Percentiles rank a stretch among this genome's conserved stretches.
These are phyloP conservation scores for Phytophthora cactorum DNA, from an alignment of 352 stramenopile genomes.

Conservation along the genomic window DNA sequence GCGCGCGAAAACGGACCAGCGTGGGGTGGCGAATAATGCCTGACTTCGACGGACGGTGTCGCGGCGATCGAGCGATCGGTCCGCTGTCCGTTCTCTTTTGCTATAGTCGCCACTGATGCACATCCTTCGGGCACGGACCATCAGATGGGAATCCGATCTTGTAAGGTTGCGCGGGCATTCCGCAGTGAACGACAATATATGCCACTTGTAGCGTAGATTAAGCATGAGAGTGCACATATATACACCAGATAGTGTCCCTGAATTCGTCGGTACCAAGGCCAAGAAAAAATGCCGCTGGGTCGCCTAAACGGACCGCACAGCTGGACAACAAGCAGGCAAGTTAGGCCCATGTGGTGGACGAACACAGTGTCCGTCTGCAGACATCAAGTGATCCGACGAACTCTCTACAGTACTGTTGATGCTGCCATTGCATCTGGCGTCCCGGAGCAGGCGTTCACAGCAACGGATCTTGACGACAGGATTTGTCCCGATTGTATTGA, in stretches of 20 bases:
- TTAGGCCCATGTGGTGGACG: not conserved
- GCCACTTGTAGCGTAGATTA: too few species aligned
- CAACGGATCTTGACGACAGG: slow-evolving; percentile 22
- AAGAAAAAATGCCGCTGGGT: slow-evolving; percentile 1
- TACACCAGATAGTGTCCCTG: too few species aligned
- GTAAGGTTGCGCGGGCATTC: slow-evolving; percentile 6
- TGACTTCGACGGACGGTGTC: not conserved
- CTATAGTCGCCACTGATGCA: slow-evolving; percentile 29
- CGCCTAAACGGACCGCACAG: not conserved
- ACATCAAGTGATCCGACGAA: slow-evolving; percentile 7
- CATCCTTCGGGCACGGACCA: slow-evolving; percentile 4
- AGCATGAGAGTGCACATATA: too few species aligned
- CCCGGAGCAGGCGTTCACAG: slow-evolving; percentile 7
- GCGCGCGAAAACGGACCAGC: not conserved
- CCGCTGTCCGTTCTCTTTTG: slow-evolving; percentile 24
- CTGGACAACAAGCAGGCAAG: not conserved
- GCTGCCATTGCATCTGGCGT: slow-evolving; percentile 17
- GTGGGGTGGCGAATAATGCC: too few species aligned
- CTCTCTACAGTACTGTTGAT: slow-evolving; percentile 12
- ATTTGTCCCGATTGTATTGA: slow-evolving; percentile 15
- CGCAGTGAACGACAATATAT: too few species aligned
- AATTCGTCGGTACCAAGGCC: too few species aligned
- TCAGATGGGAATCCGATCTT: slow-evolving; percentile 10
- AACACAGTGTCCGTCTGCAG: not conserved
- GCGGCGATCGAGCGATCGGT: slow-evolving; percentile 12